Evolutionary conservation across 768 basidiomycete genomes (phyloP).

Genomic region (Psilocybe azurescens): DNA sequence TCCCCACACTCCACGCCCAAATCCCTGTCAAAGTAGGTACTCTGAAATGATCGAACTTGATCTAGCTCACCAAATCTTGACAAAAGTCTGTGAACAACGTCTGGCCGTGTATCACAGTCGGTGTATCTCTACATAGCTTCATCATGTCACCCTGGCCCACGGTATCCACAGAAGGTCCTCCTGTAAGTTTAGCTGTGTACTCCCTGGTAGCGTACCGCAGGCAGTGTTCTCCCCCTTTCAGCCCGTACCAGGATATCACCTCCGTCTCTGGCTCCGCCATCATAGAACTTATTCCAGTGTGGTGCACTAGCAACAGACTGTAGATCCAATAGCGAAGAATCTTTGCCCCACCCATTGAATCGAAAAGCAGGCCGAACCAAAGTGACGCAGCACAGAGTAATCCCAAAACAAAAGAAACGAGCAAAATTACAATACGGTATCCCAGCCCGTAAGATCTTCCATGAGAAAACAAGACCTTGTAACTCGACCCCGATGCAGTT

Average conservation of each 20-base stretch:
- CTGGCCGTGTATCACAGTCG: constrained; percentile 29
- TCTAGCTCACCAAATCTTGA: constrained; percentile 30
- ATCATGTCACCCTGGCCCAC: constrained; percentile 18
- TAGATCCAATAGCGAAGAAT: not conserved
- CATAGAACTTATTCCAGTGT: not conserved
- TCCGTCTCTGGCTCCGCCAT: not conserved
- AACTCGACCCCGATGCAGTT: not conserved
- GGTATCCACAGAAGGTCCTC: constrained; percentile 1
- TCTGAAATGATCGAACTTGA: not conserved
- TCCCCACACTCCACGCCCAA: constrained; percentile 32
- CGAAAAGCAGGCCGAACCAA: not conserved
- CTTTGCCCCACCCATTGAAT: not conserved
- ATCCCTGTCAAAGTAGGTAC: constrained; percentile 22
- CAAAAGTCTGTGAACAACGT: constrained; percentile 30
- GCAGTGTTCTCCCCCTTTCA: constrained; percentile 27
- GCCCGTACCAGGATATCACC: constrained; percentile 5
- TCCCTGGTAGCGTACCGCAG: constrained; percentile 34
- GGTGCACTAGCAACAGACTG: not conserved
- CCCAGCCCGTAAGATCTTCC: not conserved
- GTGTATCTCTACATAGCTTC: constrained; percentile 30
- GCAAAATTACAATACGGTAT: not conserved
- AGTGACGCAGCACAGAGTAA: not conserved
- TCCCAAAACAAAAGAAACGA: not conserved
- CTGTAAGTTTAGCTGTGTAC: constrained; percentile 30
- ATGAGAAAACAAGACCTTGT: not conserved